Percentiles rank a stretch among this genome's conserved stretches.
Evolutionary conservation across 1,139 yeast species (phyloP).

Genomic region (Pichiaceae sp.): DNA sequence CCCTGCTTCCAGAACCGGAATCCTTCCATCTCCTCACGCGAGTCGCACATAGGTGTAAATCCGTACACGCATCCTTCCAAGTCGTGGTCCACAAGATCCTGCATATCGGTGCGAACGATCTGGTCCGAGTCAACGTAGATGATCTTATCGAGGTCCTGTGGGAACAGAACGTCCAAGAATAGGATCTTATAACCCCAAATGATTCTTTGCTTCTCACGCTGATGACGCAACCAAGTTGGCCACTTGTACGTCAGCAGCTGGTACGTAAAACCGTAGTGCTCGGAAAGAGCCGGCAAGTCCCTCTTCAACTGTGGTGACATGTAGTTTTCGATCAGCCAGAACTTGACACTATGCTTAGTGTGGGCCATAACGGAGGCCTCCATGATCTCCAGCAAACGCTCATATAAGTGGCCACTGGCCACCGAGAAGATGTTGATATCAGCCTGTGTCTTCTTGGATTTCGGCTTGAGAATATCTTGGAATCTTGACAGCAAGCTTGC

Average conservation of each 20-base stretch:
- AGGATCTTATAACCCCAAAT: constrained; percentile 86
- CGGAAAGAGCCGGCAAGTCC: constrained; percentile 54
- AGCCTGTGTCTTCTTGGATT: constrained; percentile 28
- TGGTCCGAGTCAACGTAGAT: constrained; percentile 86
- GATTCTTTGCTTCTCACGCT: constrained; percentile 66
- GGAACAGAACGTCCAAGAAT: constrained; percentile 81
- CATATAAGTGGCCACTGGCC: constrained; percentile 75
- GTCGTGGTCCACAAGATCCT: constrained; percentile 57
- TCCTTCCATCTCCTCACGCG: constrained; percentile 74
- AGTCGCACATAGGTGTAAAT: constrained; percentile 82
- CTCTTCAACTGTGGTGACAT: constrained; percentile 61
- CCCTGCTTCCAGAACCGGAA: constrained; percentile 91
- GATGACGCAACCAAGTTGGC: constrained; percentile 85
- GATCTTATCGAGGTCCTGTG: constrained; percentile 63
- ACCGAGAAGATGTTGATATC: constrained; percentile 77
- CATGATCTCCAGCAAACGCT: constrained; percentile 68
- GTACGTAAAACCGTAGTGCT: constrained; percentile 50
- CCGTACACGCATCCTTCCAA: constrained; percentile 77
- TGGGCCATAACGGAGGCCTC: constrained; percentile 63
- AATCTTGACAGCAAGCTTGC: not conserved
- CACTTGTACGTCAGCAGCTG: constrained; percentile 77
- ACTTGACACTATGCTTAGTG: constrained; percentile 57
- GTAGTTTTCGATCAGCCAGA: constrained; percentile 82
- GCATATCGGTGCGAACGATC: constrained; percentile 65
- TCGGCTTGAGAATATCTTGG: not conserved